Percentiles rank a stretch among this genome's conserved stretches.
Conservation (phyloP, 805 yeast species). For the Pichia cephalocereana region DNA sequence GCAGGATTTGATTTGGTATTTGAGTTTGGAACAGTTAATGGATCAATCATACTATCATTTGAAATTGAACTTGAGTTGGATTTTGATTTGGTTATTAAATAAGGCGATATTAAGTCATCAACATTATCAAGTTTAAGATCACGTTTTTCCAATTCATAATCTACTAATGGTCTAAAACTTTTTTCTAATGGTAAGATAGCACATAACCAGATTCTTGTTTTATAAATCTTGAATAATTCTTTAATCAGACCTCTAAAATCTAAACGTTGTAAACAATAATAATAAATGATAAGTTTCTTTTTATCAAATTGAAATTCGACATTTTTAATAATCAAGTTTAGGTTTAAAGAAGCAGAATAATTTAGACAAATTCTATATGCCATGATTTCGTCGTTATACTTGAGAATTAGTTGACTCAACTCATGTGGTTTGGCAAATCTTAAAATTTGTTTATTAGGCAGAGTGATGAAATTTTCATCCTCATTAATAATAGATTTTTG, state of each 20-base stretch:
- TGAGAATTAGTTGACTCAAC: slow-evolving; percentile 48
- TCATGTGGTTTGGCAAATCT: slow-evolving; percentile 72
- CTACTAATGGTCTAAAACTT: slow-evolving; percentile 22
- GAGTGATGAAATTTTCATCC: slow-evolving; percentile 53
- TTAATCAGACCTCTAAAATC: slow-evolving; percentile 68
- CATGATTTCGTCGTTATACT: slow-evolving; percentile 62
- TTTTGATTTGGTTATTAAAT: background rate
- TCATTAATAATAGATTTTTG: slow-evolving; percentile 33
- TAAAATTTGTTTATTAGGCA: slow-evolving; percentile 70
- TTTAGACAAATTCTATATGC: slow-evolving; percentile 58
- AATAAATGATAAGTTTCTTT: slow-evolving; percentile 67
- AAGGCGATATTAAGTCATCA: background rate
- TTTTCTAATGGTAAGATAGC: slow-evolving; percentile 45
- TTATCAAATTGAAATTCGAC: slow-evolving; percentile 80
- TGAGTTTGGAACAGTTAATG: background rate
- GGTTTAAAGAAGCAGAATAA: slow-evolving; percentile 29
- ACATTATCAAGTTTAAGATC: slow-evolving; percentile 2
- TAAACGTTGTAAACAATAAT: slow-evolving; percentile 52
- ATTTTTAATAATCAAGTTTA: slow-evolving; percentile 53
- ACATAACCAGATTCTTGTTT: slow-evolving; percentile 78
- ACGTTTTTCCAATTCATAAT: slow-evolving; percentile 22
- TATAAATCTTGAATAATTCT: slow-evolving; percentile 65
- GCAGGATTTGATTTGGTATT: slow-evolving; percentile 6
- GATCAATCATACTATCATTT: background rate
- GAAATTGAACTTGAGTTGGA: background rate